phyloP scores from a whole-genome alignment of 257 asterid genomes.

The Sherardia arvensis region DNA sequence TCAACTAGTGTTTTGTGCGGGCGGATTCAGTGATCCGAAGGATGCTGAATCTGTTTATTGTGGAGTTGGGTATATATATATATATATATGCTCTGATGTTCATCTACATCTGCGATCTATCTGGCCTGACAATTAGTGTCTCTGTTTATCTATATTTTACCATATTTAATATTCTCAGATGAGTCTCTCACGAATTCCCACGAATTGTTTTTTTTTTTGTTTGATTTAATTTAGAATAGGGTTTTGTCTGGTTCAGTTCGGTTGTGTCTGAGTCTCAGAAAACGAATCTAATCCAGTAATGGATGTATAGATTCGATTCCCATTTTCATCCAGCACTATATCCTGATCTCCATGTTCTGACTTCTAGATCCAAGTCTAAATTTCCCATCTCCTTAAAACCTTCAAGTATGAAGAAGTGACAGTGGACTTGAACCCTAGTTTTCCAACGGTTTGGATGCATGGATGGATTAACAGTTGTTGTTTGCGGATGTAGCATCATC shows the following conservation, averaged over 20 bases:
- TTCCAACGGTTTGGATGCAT: not conserved
- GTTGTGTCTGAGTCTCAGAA: not conserved
- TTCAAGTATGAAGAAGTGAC: too few species aligned
- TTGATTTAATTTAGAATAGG: not conserved
- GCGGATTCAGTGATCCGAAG: not conserved
- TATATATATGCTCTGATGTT: not conserved
- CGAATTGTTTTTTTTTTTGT: not conserved
- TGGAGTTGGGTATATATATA: too few species aligned
- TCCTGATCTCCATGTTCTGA: not conserved
- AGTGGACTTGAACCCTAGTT: not conserved
- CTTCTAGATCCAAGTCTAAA: not conserved
- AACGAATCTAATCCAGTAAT: not conserved
- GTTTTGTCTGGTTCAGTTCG: not conserved
- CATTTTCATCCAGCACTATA: not conserved
- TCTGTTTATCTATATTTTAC: not conserved
- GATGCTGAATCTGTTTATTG: not conserved
- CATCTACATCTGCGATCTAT: not conserved
- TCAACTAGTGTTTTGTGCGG: not conserved
- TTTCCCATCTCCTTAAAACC: not conserved
- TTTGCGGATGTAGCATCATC: conserved; percentile 56
- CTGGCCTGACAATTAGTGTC: not conserved
- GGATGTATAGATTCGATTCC: not conserved
- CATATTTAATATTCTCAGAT: not conserved
- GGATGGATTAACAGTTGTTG: conserved; percentile 15
- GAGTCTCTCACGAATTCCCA: not conserved